These are phyloP conservation scores for Auricularia cornea DNA, from an alignment of 768 basidiomycete genomes.

Conservation along the genomic window DNA sequence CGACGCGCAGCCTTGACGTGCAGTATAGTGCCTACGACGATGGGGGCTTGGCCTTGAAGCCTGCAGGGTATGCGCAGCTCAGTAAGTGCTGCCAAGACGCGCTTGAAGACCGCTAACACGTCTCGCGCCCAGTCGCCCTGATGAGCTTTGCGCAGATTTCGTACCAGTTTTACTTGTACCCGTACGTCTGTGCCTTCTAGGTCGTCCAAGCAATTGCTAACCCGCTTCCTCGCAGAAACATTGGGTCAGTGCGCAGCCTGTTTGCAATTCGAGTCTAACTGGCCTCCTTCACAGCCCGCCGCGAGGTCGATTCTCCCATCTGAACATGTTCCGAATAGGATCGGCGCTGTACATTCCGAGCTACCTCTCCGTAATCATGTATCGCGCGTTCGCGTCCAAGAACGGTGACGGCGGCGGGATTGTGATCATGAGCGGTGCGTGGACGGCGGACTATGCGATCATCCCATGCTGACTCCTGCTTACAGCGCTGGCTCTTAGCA, in stretches of 20 bases:
- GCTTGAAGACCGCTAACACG: constrained; percentile 1
- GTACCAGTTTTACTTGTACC: constrained; percentile 87
- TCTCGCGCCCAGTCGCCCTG: constrained; percentile 59
- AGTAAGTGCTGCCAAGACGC: constrained; percentile 39
- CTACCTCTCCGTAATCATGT: constrained; percentile 72
- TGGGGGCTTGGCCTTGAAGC: constrained; percentile 87
- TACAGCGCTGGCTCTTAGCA: constrained; percentile 67
- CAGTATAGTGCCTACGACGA: constrained; percentile 57
- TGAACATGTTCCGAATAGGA: constrained; percentile 86
- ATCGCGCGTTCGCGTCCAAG: constrained; percentile 53
- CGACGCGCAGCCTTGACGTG: too few species aligned
- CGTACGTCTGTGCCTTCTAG: constrained; percentile 43
- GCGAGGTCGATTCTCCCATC: constrained; percentile 71
- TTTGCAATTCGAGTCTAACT: not conserved
- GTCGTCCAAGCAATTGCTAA: not conserved
- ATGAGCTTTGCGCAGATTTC: constrained; percentile 94
- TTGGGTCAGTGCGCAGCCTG: constrained; percentile 18
- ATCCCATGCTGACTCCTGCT: constrained; percentile 9
- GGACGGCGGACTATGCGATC: constrained; percentile 15
- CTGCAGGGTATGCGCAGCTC: constrained; percentile 86
- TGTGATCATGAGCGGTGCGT: constrained; percentile 72
- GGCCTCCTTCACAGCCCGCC: constrained; percentile 46
- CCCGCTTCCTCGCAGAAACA: constrained; percentile 20
- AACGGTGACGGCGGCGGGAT: constrained; percentile 57
- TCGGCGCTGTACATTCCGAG: constrained; percentile 82